Evolutionary conservation across 805 yeast species (phyloP).

Genomic region (Metschnikowia arizonensis): DNA sequence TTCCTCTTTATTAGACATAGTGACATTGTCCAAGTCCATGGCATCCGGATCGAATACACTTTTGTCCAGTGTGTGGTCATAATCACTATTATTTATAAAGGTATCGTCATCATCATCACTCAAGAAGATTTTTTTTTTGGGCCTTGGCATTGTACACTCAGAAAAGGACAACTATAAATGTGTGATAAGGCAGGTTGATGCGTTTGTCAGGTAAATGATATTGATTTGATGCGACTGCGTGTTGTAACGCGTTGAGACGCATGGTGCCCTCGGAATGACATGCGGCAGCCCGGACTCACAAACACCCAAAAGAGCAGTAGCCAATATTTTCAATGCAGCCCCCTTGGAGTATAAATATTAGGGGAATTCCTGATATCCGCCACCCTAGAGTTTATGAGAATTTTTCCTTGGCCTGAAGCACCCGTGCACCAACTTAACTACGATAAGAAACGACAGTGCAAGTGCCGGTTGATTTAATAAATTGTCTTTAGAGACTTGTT

Average conservation of each 20-base stretch:
- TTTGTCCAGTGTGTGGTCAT: constrained; percentile 7
- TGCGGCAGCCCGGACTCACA: not conserved
- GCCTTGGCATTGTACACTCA: constrained; percentile 6
- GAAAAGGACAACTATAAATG: not conserved
- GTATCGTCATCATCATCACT: constrained; percentile 27
- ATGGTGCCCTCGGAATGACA: constrained; percentile 6
- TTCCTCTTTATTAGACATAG: not conserved
- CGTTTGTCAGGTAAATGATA: not conserved
- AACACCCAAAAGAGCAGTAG: not conserved
- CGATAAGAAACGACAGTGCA: too few species aligned
- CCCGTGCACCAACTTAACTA: too few species aligned
- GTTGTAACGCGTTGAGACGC: constrained; percentile 5
- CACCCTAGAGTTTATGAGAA: too few species aligned
- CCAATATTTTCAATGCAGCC: not conserved
- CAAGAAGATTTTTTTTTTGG: constrained; percentile 12
- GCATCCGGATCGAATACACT: not conserved
- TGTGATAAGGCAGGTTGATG: not conserved
- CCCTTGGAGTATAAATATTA: not conserved
- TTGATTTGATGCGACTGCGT: constrained; percentile 4
- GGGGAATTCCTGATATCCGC: not conserved
- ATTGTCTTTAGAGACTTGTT: too few species aligned
- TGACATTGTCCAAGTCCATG: not conserved
- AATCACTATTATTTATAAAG: constrained; percentile 41
- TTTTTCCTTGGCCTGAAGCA: too few species aligned
- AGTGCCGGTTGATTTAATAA: too few species aligned